Base-by-base conservation (phyloP, 2,329 filamentous ascomycete genomes). In the Juglanconis oblonga region DNA sequence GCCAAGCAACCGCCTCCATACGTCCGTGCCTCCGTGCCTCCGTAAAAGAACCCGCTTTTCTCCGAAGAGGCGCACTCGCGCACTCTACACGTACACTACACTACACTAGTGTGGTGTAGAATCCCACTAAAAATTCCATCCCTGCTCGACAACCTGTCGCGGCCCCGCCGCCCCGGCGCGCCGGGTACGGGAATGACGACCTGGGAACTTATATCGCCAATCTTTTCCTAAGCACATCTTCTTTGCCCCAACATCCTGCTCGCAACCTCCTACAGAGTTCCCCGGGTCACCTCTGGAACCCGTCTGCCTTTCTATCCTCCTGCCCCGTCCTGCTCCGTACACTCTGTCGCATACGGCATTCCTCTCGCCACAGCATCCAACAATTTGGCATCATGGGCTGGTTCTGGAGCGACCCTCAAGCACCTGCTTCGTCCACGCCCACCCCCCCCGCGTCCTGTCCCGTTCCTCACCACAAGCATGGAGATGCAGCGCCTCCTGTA, bases 391-490 rank as follows among this genome's bases (percentile, higher is more conserved):
- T 4, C 8, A 87, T 87, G 84, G 84, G 84, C 66, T 86, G 84
- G 84, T 87, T 87, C 68, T 87, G 84, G 84, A 81, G 83, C 62
- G 84, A 87, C 63, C 63, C 74, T 50, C 69, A 78, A 57, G 62
- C 55, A 55, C 56, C 45, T 24, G 38, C 58, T 36, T 44, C 57
- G 55, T 42, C 47, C 32, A 58, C 61, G 51, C 55, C 51, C 52
- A 54, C 55, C 33, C 57, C 57, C 29, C 45, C 58, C 57, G 24
- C 55, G 14, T 63, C 64, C 42, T 65, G 62, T 45, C 65, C 60
- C 50, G 64, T 63, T 24, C 52, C 65, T 36, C 56, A 67, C 24
- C 59, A 64, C 38, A 61, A 55, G 42, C 60, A 68, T 65, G 68
- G 67, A 49, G 65, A 67, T 52, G 69, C 65, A 62, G 66, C 73